Evolutionary conservation across 140 eudicot genomes (phyloP), one percentile per base, ranked within the genome.

Genomic region (Flaveria floridana): DNA sequence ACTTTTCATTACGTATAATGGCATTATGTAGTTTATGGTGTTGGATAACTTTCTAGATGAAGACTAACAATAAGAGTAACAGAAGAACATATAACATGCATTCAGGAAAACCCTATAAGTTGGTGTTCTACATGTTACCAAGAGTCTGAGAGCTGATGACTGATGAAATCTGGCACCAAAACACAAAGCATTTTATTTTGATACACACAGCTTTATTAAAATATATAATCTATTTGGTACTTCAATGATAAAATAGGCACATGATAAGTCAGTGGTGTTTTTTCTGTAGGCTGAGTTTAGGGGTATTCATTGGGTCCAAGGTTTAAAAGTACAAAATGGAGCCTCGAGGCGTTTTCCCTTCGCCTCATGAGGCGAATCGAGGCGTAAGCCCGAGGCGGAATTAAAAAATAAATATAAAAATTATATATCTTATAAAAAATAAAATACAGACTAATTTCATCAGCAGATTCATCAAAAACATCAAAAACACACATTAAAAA

Each of bases 51-150:
- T 65, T 65, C 19, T 37, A 37, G 30, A 1, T 1, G 10, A 39
- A n/a, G 26, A 68, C 73, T 44, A 30, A 68, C 73, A 66, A 41
- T 6, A 44, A 46, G 56, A 68, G 30, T 46, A 44, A 68, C 39
- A 21, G 44, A 14, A 68, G 20, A 68, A 14, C 58, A 12, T 5
- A 68, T 18, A 68, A 46, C 20, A 12, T 47, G 58, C 59, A 2
- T 68, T 4, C 73, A 47, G 2, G 21, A 68, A 21, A 20, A 4
- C 59, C 59, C 23, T 46, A 10, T 44, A 20, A 12, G 73, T 10
- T 46, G 6, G 73, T 68, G 20, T 68, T 6, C 39, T 47, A 5
- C 3, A 20, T 18, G 58, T 20, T 68, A 46, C 41, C 23, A 46
- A 68, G 37, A 67, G 71, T 11, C 66, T 12, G 66, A 53, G 65